These are phyloP conservation scores for Eucalyptus erythrocorys DNA, from an alignment of 345 rosid species.

Conservation along the genomic window DNA sequence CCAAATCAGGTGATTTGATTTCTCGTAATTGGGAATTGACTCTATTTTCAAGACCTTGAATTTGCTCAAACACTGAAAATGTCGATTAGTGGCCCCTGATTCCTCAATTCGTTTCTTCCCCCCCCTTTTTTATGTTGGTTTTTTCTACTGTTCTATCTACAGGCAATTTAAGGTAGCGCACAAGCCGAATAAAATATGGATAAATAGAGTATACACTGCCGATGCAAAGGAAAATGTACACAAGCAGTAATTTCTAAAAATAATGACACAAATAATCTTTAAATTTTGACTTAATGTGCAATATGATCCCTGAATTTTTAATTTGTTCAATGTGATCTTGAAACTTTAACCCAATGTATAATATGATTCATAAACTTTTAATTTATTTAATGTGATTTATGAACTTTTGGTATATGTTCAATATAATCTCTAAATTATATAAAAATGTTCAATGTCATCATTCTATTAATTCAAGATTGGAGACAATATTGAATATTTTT, in stretches of 20 bases:
- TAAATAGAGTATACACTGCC: not conserved
- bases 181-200: not conserved
- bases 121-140: not conserved
- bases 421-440: too few relatives aligned
- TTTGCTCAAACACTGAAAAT: not conserved
- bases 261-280: too few relatives aligned
- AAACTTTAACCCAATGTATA: not conserved
- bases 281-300: not conserved
- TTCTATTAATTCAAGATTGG: not conserved
- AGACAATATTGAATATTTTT: too few relatives aligned
- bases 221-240: not conserved
- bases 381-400: too few relatives aligned
- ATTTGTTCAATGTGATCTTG: too few relatives aligned
- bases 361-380: too few relatives aligned
- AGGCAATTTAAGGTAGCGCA: not conserved
- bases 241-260: not conserved
- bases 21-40: not conserved
- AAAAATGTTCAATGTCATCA: too few relatives aligned
- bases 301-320: too few relatives aligned
- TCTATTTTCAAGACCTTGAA: not conserved
- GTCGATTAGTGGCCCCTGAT: not conserved
- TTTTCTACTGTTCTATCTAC: not conserved
- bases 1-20: not conserved
- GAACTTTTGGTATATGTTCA: too few relatives aligned
- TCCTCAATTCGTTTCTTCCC: not conserved